Base-by-base conservation (phyloP, 495 filamentous ascomycete species). In the Daldinia caldariorum region DNA sequence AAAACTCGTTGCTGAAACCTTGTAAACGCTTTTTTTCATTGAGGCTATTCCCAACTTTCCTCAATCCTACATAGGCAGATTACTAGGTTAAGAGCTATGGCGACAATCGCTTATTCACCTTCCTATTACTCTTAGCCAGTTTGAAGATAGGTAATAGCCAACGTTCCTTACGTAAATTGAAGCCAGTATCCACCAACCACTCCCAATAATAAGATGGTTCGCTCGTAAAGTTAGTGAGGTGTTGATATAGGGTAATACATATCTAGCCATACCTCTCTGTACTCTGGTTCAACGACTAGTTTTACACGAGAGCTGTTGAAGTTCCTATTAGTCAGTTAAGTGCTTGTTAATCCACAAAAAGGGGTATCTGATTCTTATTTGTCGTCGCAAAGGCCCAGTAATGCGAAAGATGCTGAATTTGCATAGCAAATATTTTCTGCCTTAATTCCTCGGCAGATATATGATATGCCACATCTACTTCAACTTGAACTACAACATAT, bases 1-100 rank as follows among this genome's bases (percentile, higher is more conserved):
- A 34, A 34, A 35, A 35, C 5, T 3, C 9, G 43, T 47, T 47
- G 43, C 43, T 47, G 3, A 47, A 47, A n/a, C 43, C 43, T 57
- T 37, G 47, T 56, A 41, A 55, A 56, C 37, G 41, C 38, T n/a
- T 16, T 49, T 41, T 16, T 49, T 41, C 16, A 20, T 26, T 70
- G 67, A 70, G 49, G 67, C 47, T 70, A 70, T 70, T 70, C 56
- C 56, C 61, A 61, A 49, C 34, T 65, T 54, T 4, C 43, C 20
- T 47, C 7, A 47, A 47, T 47, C 43, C 43, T 22, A 47, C 43
- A 22, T 47, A 47, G 18, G 20, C 10, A 20, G 20, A 20, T 47
- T 22, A 10, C 43, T 47, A 47, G 18, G 26, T 26, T 26, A 26
- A 26, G 18, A 47, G 18, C 18, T 12, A 47, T 22, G 10, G 43